Base-by-base conservation (phyloP, 495 filamentous ascomycete species). In the Neurospora intermedia region DNA sequence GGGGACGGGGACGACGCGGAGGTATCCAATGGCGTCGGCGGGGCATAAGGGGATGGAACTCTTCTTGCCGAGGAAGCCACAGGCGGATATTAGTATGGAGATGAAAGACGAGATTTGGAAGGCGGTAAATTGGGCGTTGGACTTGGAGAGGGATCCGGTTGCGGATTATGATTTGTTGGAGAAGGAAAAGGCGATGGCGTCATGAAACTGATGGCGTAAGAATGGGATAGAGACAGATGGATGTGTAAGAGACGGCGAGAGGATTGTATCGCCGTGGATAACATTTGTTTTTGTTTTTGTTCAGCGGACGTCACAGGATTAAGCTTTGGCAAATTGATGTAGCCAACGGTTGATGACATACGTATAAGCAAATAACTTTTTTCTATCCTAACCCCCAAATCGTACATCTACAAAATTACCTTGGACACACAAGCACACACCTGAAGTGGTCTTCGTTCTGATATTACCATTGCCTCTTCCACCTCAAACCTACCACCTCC, bases 11-110 rank as follows among this genome's bases (percentile, higher is more conserved):
- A 35, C 0, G 4, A 5, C 7, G 8, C 23, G 54, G 13, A 16
- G 0, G 4, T 62, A 48, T 48, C 45, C n/a, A 11, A 23, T 48
- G 45, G n/a, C n/a, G 45, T 23, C 0, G 23, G 2, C 3, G 0
- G 13, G 13, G 31, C 1, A 15, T 20, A 85, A 77, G 41, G 87
- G 85, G 7, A 84, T 82, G 79, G 83, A 85, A 76, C 85, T 84
- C 81, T 79, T 91, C 74, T 81, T 80, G 80, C 87, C 88, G 13
- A 83, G 89, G 70, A 85, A 82, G 73, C 89, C 89, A 69, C 91
- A 92, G 80, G 80, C 85, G 73, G 82, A 83, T 72, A 82, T 84
- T 8, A 77, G 76, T 3, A 85, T 87, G 75, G 83, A 80, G 18
- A 81, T 78, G 4, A 90, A 87, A 81, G 79, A 78, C 73, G 79